Percentiles rank a stretch among this genome's conserved stretches.
phyloP scores from a whole-genome alignment of 2,329 filamentous ascomycete genomes.

The Colletotrichum sp. region DNA sequence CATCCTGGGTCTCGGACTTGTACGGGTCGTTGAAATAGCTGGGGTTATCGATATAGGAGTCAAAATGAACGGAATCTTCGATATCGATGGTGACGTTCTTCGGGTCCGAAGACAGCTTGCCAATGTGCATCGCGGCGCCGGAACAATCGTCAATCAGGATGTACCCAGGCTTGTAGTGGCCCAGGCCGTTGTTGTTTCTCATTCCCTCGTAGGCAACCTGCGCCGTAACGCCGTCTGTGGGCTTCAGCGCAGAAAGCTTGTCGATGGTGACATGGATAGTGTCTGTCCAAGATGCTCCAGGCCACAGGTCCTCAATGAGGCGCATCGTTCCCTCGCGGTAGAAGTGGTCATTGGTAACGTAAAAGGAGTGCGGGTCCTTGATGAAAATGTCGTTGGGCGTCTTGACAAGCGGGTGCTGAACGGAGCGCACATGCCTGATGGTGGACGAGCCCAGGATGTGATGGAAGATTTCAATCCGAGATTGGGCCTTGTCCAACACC shows the following conservation, averaged over 20 bases:
- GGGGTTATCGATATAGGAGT: conserved; percentile 60
- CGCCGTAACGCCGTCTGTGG: conserved; percentile 40
- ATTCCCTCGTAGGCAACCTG: conserved; percentile 47
- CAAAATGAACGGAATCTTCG: conserved; percentile 45
- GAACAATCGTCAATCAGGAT: conserved; percentile 47
- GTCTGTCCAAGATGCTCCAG: conserved; percentile 51
- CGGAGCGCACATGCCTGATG: conserved; percentile 53
- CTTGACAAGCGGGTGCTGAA: conserved; percentile 55
- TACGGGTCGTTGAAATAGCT: conserved; percentile 62
- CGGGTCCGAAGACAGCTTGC: conserved; percentile 22
- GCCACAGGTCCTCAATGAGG: conserved; percentile 49
- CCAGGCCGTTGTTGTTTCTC: conserved; percentile 63
- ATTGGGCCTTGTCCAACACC: conserved; percentile 37
- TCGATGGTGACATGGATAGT: conserved; percentile 40
- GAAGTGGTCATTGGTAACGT: conserved; percentile 65
- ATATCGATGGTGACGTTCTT: conserved; percentile 41
- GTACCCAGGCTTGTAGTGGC: conserved; percentile 48
- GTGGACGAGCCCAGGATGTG: conserved; percentile 29
- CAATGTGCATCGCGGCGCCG: conserved; percentile 53
- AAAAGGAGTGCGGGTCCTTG: conserved; percentile 50
- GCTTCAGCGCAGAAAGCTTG: not conserved
- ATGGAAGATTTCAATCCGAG: conserved; percentile 61
- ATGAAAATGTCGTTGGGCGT: conserved; percentile 66
- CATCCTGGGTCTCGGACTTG: conserved; percentile 43
- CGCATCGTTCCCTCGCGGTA: conserved; percentile 54